phyloP scores from a whole-genome alignment of 1,284 basidiomycete genomes.

The Marasmius tenuissimus region DNA sequence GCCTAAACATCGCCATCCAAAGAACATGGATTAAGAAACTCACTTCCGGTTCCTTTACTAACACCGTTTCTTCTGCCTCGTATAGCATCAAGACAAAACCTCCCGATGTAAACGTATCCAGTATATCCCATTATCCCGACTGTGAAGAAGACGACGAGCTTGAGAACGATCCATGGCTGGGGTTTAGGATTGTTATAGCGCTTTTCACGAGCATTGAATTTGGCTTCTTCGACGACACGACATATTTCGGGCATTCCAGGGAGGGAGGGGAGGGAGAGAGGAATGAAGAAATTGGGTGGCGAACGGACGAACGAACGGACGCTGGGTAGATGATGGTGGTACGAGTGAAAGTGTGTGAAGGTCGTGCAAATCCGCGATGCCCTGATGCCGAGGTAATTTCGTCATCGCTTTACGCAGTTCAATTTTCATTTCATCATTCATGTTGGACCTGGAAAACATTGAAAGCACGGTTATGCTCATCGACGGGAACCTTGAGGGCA shows the following conservation, averaged over 20 bases:
- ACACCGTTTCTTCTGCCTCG: constrained; percentile 38
- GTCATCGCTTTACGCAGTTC: neutral
- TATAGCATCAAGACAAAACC: constrained; percentile 57
- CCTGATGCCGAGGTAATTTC: neutral
- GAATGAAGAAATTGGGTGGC: neutral
- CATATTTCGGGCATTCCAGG: constrained; percentile 22
- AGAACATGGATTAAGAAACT: constrained; percentile 29
- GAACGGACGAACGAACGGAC: neutral
- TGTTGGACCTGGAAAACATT: no score
- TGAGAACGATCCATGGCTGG: constrained; percentile 64
- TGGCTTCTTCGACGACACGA: constrained; percentile 44
- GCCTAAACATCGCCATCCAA: neutral
- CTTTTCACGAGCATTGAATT: constrained; percentile 34
- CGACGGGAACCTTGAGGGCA: no score
- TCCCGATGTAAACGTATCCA: constrained; percentile 71
- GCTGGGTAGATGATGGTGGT: neutral
- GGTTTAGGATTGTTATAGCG: constrained; percentile 39
- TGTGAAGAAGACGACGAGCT: constrained; percentile 54
- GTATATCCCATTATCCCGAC: constrained; percentile 57
- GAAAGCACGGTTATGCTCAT: no score
- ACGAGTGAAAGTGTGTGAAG: neutral
- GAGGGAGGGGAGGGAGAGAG: neutral
- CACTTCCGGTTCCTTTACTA: constrained; percentile 54
- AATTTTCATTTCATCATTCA: no score
- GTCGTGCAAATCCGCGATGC: neutral